These are phyloP conservation scores for Penicillium verhagenii DNA, from an alignment of 495 filamentous ascomycete genomes.

Conservation along the genomic window DNA sequence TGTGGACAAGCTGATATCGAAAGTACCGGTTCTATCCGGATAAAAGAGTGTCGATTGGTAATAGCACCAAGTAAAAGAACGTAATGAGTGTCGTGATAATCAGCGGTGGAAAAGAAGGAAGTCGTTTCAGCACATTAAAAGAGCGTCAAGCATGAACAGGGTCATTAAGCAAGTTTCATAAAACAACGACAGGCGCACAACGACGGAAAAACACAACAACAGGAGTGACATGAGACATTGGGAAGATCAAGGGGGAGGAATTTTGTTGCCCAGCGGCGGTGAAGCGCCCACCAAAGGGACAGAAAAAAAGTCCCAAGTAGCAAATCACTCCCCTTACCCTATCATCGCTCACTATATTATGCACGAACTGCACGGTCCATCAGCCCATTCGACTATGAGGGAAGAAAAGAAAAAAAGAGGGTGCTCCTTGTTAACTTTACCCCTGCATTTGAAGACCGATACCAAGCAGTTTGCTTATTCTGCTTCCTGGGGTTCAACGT, in stretches of 20 bases:
- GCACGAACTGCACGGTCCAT: neutral
- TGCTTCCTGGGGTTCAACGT: too few species aligned
- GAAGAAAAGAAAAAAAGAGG: too few species aligned
- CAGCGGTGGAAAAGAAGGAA: constrained; percentile 26
- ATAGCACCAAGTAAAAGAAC: neutral
- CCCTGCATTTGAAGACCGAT: too few species aligned
- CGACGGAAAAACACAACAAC: constrained; percentile 35
- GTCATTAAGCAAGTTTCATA: constrained; percentile 41
- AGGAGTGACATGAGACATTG: constrained; percentile 31
- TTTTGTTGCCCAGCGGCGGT: constrained; percentile 38
- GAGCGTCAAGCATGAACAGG: constrained; percentile 3
- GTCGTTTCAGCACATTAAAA: constrained; percentile 20
- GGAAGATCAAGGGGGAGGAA: constrained; percentile 28
- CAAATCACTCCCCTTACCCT: neutral
- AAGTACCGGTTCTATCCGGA: constrained; percentile 7
- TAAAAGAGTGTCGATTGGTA: neutral
- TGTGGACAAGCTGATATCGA: constrained; percentile 3
- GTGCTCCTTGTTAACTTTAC: too few species aligned
- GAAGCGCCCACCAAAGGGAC: constrained; percentile 19
- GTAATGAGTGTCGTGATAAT: constrained; percentile 18
- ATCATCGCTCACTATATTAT: constrained; percentile 7
- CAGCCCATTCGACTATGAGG: too few species aligned
- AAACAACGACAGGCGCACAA: constrained; percentile 36
- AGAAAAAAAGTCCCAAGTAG: neutral
- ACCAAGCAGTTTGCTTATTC: too few species aligned